Evolutionary conservation across 345 rosid species (phyloP).

Genomic region (Pelargonium nanum): DNA sequence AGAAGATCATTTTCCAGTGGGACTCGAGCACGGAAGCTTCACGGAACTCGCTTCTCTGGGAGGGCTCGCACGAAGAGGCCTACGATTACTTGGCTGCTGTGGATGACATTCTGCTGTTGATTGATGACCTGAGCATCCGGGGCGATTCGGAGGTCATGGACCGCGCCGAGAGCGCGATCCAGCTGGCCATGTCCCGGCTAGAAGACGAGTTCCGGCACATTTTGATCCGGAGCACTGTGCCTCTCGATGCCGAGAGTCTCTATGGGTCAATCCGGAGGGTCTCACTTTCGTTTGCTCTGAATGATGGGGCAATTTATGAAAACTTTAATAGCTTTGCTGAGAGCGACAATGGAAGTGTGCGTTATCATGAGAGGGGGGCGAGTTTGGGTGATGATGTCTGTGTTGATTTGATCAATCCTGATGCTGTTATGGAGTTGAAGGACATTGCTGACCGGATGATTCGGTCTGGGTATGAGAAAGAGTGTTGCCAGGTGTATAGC

Average conservation of each 20-base stretch:
- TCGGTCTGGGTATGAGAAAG: slow-evolving; percentile 81
- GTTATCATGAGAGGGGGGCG: slow-evolving; percentile 76
- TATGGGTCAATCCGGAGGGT: slow-evolving; percentile 78
- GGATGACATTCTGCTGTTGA: slow-evolving; percentile 57
- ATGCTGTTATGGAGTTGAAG: slow-evolving; percentile 50
- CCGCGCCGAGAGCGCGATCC: slow-evolving; percentile 79
- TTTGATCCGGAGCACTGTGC: slow-evolving; percentile 65
- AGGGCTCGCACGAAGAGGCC: slow-evolving; percentile 62
- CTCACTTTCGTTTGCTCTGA: slow-evolving; percentile 41
- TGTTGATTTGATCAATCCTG: slow-evolving; percentile 67
- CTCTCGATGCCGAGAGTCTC: slow-evolving; percentile 64
- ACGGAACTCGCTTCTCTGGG: slow-evolving; percentile 40
- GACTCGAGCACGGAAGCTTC: slow-evolving; percentile 34
- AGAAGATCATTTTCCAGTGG: slow-evolving; percentile 47
- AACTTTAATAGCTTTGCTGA: slow-evolving; percentile 68
- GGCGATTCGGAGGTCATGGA: slow-evolving; percentile 41
- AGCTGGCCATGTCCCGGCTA: slow-evolving; percentile 81
- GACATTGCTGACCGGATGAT: slow-evolving; percentile 88
- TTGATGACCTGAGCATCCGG: slow-evolving; percentile 38
- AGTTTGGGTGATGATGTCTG: slow-evolving; percentile 70
- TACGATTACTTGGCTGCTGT: slow-evolving; percentile 59
- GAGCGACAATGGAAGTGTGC: slow-evolving; percentile 41
- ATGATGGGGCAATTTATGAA: slow-evolving; percentile 59
- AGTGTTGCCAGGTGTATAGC: slow-evolving; percentile 83
- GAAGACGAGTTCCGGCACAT: slow-evolving; percentile 88